phyloP scores from a whole-genome alignment of 495 filamentous ascomycete species.

The Neurospora sp. region DNA sequence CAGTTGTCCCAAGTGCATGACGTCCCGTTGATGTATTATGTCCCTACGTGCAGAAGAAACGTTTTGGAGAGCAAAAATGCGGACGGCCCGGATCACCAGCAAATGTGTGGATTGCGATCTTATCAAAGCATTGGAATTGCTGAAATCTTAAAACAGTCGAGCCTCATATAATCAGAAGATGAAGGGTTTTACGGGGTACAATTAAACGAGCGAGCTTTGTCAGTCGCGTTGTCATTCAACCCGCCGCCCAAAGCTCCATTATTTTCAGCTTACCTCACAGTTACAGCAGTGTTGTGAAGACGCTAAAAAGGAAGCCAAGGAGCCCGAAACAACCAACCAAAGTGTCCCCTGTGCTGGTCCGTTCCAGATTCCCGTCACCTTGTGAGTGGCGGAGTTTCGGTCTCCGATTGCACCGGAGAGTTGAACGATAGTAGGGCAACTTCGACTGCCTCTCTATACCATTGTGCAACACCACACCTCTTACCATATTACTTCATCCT shows the following conservation, averaged over 20 bases:
- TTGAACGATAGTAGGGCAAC: background rate
- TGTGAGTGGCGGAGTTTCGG: background rate
- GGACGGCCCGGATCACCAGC: background rate
- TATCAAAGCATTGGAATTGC: background rate
- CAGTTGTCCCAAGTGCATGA: background rate
- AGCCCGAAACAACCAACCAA: background rate
- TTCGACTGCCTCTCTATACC: background rate
- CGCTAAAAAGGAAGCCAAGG: background rate
- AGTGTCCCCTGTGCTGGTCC: background rate
- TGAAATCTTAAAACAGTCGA: background rate
- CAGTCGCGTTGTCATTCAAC: background rate
- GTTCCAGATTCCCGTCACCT: background rate
- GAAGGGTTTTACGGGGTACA: background rate
- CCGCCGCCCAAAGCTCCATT: background rate
- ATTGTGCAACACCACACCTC: background rate
- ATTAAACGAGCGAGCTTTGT: background rate
- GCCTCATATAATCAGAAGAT: background rate
- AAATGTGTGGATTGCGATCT: background rate
- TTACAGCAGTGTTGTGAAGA: background rate
- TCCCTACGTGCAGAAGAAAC: background rate
- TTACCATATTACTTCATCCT: background rate
- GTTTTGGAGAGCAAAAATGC: background rate
- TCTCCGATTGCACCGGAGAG: background rate
- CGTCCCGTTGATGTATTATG: background rate
- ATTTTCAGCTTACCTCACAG: background rate